phyloP scores from a whole-genome alignment of 371 early-diverging fungal species.

The Syncephalastrum sp. region DNA sequence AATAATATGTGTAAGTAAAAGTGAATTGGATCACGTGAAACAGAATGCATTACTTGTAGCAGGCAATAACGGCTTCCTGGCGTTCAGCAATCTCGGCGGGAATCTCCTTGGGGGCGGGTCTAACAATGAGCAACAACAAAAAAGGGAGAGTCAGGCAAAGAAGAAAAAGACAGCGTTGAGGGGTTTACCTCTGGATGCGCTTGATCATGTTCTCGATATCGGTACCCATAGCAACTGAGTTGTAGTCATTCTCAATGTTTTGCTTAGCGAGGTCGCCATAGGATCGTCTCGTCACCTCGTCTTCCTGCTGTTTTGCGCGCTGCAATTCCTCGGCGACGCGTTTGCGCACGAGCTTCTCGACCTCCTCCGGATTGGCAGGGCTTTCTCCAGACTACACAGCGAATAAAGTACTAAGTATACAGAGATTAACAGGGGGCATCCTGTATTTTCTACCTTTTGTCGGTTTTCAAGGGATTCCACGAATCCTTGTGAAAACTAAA shows the following conservation, averaged over 20 bases:
- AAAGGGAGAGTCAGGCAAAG: background rate
- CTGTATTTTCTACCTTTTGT: slow-evolving; percentile 22
- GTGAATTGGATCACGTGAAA: background rate
- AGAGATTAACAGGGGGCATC: background rate
- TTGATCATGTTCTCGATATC: slow-evolving; percentile 50
- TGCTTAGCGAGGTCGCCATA: slow-evolving; percentile 39
- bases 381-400: slow-evolving; percentile 6
- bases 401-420: background rate
- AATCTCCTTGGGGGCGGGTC: slow-evolving; percentile 39
- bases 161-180: background rate
- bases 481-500: slow-evolving; percentile 35
- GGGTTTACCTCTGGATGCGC: slow-evolving; percentile 41
- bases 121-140: slow-evolving; percentile 6
- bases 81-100: slow-evolving; percentile 39
- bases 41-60: slow-evolving; percentile 38
- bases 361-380: slow-evolving; percentile 31
- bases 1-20: background rate
- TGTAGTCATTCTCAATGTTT: slow-evolving; percentile 45
- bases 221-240: slow-evolving; percentile 41
- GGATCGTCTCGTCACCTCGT: slow-evolving; percentile 24
- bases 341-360: slow-evolving; percentile 42
- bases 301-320: slow-evolving; percentile 28
- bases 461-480: slow-evolving; percentile 33
- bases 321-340: slow-evolving; percentile 46
- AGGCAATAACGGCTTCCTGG: slow-evolving; percentile 46